Evolutionary conservation across 208 protist genomes (phyloP).

Genomic region (Angomonas deanei): DNA sequence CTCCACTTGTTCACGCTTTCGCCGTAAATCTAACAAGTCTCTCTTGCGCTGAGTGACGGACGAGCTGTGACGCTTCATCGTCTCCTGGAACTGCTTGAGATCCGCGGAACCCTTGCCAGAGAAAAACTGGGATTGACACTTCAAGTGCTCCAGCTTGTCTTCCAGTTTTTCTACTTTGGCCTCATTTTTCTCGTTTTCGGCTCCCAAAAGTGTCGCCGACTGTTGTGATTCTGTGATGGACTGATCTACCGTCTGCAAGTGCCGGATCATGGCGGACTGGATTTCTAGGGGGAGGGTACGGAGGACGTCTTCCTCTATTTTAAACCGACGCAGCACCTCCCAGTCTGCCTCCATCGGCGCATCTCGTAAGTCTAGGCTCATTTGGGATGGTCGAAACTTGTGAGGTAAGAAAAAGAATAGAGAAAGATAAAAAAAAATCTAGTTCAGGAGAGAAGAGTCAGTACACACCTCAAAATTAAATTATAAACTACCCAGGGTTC

Average conservation of each 20-base stretch:
- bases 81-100: conserved; percentile 26
- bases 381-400: too few relatives aligned
- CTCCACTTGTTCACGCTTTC: conserved; percentile 67
- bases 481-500: too few relatives aligned
- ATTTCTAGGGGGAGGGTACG: not conserved
- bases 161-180: conserved; percentile 16
- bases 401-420: conserved; percentile 4
- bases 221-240: not conserved
- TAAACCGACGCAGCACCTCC: too few relatives aligned
- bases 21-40: conserved; percentile 43
- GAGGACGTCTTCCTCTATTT: too few relatives aligned
- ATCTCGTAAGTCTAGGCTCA: too few relatives aligned
- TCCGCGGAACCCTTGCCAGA: conserved; percentile 57
- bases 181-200: conserved; percentile 4
- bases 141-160: conserved; percentile 35
- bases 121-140: conserved; percentile 24
- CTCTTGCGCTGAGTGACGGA: conserved; percentile 33
- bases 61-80: conserved; percentile 36
- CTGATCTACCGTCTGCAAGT: conserved; percentile 10
- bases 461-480: not conserved
- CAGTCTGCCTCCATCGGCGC: too few relatives aligned
- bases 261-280: conserved; percentile 3
- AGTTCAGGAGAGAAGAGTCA: not conserved
- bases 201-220: not conserved
- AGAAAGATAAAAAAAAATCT: not conserved